These are phyloP conservation scores for Lepidium africanum DNA, from an alignment of 345 rosid genomes.

Conservation along the genomic window DNA sequence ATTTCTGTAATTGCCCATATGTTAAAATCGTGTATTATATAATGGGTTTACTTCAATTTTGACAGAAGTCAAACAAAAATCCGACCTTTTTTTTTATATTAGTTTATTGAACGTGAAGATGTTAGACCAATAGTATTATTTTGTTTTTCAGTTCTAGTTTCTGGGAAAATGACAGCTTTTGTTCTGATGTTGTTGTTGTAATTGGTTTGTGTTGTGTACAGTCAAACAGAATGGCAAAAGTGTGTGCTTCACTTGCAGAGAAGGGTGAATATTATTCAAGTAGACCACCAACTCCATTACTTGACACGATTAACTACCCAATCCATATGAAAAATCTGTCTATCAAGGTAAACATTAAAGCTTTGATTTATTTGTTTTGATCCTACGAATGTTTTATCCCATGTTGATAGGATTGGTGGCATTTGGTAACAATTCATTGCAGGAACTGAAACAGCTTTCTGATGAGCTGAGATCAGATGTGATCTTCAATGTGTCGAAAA, in stretches of 20 bases:
- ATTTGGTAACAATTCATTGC: neutral
- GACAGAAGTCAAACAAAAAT: constrained; percentile 13
- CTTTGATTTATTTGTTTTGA: neutral
- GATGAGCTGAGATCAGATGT: constrained; percentile 92
- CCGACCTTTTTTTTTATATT: neutral
- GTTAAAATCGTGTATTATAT: constrained; percentile 22
- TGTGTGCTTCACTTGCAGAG: constrained; percentile 74
- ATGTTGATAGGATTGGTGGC: neutral
- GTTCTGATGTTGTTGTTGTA: constrained; percentile 5
- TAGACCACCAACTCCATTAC: constrained; percentile 82
- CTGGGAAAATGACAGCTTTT: constrained; percentile 6
- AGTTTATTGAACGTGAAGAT: neutral
- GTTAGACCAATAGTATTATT: neutral
- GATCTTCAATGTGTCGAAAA: constrained; percentile 80
- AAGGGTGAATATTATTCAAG: constrained; percentile 60
- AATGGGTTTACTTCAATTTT: neutral
- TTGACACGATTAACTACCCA: constrained; percentile 90
- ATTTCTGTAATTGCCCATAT: constrained; percentile 1
- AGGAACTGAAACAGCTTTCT: constrained; percentile 85
- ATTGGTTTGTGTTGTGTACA: constrained; percentile 32
- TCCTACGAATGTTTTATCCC: neutral
- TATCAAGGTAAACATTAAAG: constrained; percentile 38
- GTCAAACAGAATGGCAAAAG: constrained; percentile 44
- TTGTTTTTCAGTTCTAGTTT: neutral
- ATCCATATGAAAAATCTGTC: constrained; percentile 96